Conservation (phyloP, 2,329 filamentous ascomycete species). For the Trichoderma sp. region DNA sequence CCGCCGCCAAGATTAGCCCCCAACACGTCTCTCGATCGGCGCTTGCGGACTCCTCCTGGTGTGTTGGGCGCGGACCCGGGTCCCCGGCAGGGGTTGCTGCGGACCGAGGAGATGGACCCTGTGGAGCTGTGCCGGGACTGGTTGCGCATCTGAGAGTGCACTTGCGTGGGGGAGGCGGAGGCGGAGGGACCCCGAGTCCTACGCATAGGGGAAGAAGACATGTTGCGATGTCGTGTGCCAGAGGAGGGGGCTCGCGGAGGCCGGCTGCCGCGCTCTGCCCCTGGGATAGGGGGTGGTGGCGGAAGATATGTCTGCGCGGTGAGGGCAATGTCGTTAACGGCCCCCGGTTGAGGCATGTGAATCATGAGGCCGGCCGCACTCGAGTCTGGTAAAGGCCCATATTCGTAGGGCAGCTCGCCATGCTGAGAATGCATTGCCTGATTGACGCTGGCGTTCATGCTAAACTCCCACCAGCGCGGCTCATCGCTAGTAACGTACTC, state of each 20-base stretch:
- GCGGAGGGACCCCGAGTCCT: slow-evolving; percentile 48
- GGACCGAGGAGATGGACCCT: slow-evolving; percentile 42
- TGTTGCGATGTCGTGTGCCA: slow-evolving; percentile 51
- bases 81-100: slow-evolving; percentile 43
- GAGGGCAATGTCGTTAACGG: slow-evolving; percentile 43
- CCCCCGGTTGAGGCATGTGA: slow-evolving; percentile 55
- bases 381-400: slow-evolving; percentile 40
- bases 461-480: slow-evolving; percentile 34
- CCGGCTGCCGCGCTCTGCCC: slow-evolving; percentile 46
- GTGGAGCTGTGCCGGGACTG: slow-evolving; percentile 47
- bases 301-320: slow-evolving; percentile 44
- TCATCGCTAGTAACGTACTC: slow-evolving; percentile 39
- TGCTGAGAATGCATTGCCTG: slow-evolving; percentile 49
- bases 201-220: slow-evolving; percentile 46
- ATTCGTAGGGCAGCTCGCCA: slow-evolving; percentile 48
- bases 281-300: slow-evolving; percentile 40
- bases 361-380: slow-evolving; percentile 53
- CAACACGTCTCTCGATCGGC: slow-evolving; percentile 44
- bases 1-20: slow-evolving; percentile 29
- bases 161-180: slow-evolving; percentile 49
- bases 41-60: slow-evolving; percentile 46
- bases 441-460: slow-evolving; percentile 43
- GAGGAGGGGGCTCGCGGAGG: slow-evolving; percentile 59
- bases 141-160: slow-evolving; percentile 32
- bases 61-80: slow-evolving; percentile 45